phyloP scores from a whole-genome alignment of 345 rosid genomes.

The Psidium friedrichsthalianum region DNA sequence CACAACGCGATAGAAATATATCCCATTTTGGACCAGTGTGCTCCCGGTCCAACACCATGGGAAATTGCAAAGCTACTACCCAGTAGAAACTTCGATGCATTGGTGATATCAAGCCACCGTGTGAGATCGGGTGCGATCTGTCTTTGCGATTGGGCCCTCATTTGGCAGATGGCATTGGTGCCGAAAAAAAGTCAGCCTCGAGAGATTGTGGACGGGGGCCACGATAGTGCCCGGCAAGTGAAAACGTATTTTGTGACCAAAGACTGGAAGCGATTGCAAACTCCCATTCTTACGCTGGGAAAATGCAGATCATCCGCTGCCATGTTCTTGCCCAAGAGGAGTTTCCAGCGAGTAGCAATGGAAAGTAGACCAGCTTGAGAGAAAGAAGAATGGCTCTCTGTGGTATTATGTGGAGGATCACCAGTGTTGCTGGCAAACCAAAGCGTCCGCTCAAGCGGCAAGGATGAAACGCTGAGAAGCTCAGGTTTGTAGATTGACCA shows the following conservation, averaged over 20 bases:
- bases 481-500: slow-evolving; percentile 11
- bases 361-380: slow-evolving; percentile 3
- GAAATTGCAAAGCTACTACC: background rate
- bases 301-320: slow-evolving; percentile 1
- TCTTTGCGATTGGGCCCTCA: slow-evolving; percentile 68
- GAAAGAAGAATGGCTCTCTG: slow-evolving; percentile 26
- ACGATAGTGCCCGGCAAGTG: slow-evolving; percentile 8
- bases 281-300: background rate
- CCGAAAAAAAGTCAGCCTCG: background rate
- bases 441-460: slow-evolving; percentile 15
- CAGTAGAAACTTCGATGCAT: background rate
- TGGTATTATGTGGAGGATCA: slow-evolving; percentile 13
- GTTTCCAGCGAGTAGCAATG: background rate
- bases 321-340: background rate
- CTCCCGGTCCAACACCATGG: background rate
- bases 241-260: slow-evolving; percentile 5
- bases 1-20: slow-evolving; percentile 2
- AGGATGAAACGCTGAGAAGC: slow-evolving; percentile 11
- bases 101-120: background rate
- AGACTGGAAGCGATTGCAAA: slow-evolving; percentile 1
- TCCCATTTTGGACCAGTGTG: slow-evolving; percentile 5
- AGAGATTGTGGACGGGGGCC: background rate
- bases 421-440: slow-evolving; percentile 16
- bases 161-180: slow-evolving; percentile 8
- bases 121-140: slow-evolving; percentile 43